Percentiles rank a stretch among this genome's conserved stretches.
These are phyloP conservation scores for Gynostemma pentaphyllum DNA, from an alignment of 306 rosid species.

Conservation along the genomic window DNA sequence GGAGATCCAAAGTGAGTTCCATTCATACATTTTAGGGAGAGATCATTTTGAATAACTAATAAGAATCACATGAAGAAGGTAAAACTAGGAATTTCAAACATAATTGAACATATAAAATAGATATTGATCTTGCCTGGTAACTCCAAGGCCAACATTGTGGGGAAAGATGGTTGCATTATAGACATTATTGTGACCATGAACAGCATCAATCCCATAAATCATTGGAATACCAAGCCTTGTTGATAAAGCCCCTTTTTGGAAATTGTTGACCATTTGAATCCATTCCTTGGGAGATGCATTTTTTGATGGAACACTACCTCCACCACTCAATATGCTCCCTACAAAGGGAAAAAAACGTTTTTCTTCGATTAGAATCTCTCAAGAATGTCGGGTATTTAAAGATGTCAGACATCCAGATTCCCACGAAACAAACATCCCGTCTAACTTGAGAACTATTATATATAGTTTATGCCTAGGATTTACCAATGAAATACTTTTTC, in stretches of 20 bases:
- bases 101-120: neutral
- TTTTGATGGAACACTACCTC: neutral
- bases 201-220: slow-evolving; percentile 1
- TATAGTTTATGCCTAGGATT: too few relatives aligned
- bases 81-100: neutral
- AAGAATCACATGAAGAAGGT: too few relatives aligned
- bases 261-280: neutral
- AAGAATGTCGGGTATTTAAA: too few relatives aligned
- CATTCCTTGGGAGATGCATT: neutral
- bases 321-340: slow-evolving; percentile 1
- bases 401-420: too few relatives aligned
- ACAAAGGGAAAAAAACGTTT: neutral
- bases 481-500: slow-evolving; percentile 1
- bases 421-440: too few relatives aligned
- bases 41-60: too few relatives aligned
- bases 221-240: neutral
- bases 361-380: neutral
- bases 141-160: neutral
- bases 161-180: neutral
- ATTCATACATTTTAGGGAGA: too few relatives aligned
- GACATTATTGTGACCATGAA: neutral
- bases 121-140: neutral
- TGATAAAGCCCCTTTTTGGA: neutral
- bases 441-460: too few relatives aligned
- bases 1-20: too few relatives aligned